phyloP scores from a whole-genome alignment of 148 eudicot species.

The Rhododendron simsii region DNA sequence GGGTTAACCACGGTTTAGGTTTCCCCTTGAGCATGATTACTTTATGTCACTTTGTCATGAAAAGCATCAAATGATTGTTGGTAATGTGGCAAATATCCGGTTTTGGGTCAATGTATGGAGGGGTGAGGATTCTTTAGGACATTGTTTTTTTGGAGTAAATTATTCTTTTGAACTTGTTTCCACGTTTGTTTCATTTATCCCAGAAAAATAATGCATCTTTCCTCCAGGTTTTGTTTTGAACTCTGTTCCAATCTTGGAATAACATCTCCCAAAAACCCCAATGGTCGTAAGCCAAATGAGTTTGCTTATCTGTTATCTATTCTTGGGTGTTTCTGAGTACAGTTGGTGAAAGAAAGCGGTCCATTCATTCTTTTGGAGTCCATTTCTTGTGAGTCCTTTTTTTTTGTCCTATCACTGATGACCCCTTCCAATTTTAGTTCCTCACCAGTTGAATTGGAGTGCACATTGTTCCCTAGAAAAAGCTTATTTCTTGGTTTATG shows the following conservation, averaged over 20 bases:
- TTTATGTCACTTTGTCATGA: neutral
- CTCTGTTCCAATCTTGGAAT: neutral
- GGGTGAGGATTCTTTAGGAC: neutral
- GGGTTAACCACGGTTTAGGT: neutral
- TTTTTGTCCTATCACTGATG: neutral
- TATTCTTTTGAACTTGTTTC: neutral
- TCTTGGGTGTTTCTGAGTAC: neutral
- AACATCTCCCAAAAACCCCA: neutral
- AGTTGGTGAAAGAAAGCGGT: neutral
- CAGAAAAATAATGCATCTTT: neutral
- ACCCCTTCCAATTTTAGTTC: neutral
- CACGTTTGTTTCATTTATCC: neutral
- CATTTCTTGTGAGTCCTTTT: neutral
- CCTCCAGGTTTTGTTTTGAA: neutral
- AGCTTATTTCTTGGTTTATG: neutral
- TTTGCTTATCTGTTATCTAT: neutral
- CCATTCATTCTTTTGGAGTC: neutral
- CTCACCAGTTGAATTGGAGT: neutral
- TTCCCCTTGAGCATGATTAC: neutral
- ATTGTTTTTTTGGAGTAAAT: too few species aligned
- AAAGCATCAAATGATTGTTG: neutral
- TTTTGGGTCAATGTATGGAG: neutral
- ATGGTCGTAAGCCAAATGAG: neutral
- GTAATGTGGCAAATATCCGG: neutral
- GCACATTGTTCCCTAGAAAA: neutral